phyloP scores from a whole-genome alignment of 257 asterid species.

The Gentiana dahurica region DNA sequence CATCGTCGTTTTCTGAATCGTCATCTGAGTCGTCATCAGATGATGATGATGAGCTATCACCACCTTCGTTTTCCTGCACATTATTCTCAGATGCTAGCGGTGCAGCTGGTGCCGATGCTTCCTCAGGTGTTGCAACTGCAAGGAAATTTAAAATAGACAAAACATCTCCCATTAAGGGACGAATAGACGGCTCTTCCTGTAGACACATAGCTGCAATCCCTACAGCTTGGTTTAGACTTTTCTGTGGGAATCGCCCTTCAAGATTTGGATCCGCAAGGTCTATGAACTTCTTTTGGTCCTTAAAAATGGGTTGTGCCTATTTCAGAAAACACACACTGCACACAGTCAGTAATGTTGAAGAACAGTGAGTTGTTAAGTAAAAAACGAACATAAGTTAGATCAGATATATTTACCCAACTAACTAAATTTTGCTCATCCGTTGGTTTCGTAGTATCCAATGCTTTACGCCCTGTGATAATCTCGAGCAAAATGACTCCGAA shows the following conservation, averaged over 20 bases:
- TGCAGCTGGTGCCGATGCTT: constrained; percentile 5
- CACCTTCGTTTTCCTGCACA: not conserved
- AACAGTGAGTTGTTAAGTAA: not conserved
- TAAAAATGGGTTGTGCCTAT: constrained; percentile 62
- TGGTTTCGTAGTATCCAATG: constrained; percentile 45
- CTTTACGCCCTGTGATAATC: constrained; percentile 71
- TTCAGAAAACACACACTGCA: constrained; percentile 1
- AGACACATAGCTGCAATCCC: constrained; percentile 89
- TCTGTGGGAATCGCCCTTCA: constrained; percentile 30
- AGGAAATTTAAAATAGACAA: constrained; percentile 62
- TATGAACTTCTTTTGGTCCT: constrained; percentile 54
- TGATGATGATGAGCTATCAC: not conserved
- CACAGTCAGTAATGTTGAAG: constrained; percentile 2
- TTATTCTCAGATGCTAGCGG: constrained; percentile 13
- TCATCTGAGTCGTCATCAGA: constrained; percentile 8
- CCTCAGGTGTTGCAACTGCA: constrained; percentile 16
- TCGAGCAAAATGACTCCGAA: constrained; percentile 74
- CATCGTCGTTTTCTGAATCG: constrained; percentile 15
- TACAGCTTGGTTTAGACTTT: constrained; percentile 70
- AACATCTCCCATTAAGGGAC: constrained; percentile 64
- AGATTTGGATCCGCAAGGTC: constrained; percentile 79
- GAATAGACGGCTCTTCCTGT: constrained; percentile 75
- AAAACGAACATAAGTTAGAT: not conserved
- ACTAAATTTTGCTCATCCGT: constrained; percentile 57
- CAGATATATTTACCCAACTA: constrained; percentile 50